Conservation (phyloP, 2,329 filamentous ascomycete species). For the Chrysosporium queenslandicum region DNA sequence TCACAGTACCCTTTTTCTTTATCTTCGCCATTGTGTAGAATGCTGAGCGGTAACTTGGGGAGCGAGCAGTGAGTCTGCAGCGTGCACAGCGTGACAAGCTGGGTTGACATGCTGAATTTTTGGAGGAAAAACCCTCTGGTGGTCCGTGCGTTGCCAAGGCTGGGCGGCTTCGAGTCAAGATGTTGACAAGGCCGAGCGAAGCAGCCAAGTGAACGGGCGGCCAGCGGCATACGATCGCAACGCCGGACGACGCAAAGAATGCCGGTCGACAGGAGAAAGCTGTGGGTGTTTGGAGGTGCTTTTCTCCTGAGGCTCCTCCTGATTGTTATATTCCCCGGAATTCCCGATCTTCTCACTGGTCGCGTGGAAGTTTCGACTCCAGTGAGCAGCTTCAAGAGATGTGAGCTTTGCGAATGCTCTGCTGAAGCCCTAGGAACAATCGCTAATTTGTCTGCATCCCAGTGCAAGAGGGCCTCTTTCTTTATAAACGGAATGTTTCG, state of each 20-base stretch:
- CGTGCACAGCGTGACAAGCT: neutral
- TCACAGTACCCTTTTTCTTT: slow-evolving; percentile 68
- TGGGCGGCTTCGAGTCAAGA: too few species aligned
- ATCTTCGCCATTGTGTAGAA: slow-evolving; percentile 66
- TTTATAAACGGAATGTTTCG: slow-evolving; percentile 92
- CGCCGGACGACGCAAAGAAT: slow-evolving; percentile 28
- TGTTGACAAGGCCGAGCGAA: too few species aligned
- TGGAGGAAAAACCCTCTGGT: slow-evolving; percentile 24
- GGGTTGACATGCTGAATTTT: slow-evolving; percentile 5
- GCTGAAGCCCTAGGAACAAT: neutral
- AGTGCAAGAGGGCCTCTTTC: slow-evolving; percentile 94
- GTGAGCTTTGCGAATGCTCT: slow-evolving; percentile 44
- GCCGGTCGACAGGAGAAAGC: slow-evolving; percentile 50
- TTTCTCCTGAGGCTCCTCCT: slow-evolving; percentile 69
- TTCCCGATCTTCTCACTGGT: slow-evolving; percentile 76
- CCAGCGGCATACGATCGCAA: slow-evolving; percentile 2
- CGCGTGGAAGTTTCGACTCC: slow-evolving; percentile 96
- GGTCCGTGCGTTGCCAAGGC: slow-evolving; percentile 17
- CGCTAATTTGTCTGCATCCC: slow-evolving; percentile 15
- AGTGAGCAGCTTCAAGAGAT: slow-evolving; percentile 93
- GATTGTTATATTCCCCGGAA: slow-evolving; percentile 67
- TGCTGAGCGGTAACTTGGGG: too few species aligned
- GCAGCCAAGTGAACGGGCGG: too few species aligned
- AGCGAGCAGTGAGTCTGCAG: neutral
- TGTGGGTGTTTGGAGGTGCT: slow-evolving; percentile 62